Conservation (phyloP, 2,329 filamentous ascomycete species). For the Scedosporium apiospermum region DNA sequence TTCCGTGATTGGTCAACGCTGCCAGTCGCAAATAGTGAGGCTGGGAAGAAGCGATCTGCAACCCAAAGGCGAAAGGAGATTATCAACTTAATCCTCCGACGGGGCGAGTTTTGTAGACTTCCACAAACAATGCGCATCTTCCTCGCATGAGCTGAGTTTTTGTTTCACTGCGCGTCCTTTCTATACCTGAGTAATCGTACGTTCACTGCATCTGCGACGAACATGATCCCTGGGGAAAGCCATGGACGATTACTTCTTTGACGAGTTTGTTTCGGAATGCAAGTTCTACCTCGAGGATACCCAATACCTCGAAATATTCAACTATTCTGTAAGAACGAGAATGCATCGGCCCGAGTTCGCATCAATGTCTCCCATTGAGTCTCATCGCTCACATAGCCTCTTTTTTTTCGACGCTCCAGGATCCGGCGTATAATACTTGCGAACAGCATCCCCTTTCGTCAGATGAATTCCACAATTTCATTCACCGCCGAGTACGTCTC, state of each 20-base stretch:
- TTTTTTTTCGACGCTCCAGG: slow-evolving; percentile 22
- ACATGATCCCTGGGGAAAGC: not conserved
- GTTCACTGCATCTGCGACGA: not conserved
- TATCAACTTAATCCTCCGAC: too few species aligned
- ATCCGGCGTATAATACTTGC: slow-evolving; percentile 36
- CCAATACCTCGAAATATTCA: slow-evolving; percentile 48
- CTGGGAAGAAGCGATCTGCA: not conserved
- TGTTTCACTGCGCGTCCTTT: not conserved
- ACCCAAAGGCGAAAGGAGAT: not conserved
- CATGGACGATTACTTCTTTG: slow-evolving; percentile 54
- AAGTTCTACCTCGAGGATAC: slow-evolving; percentile 40
- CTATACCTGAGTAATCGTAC: not conserved
- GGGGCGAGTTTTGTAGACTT: too few species aligned
- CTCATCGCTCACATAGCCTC: slow-evolving; percentile 5
- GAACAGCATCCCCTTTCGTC: slow-evolving; percentile 42
- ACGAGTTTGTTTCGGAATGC: slow-evolving; percentile 36
- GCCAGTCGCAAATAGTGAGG: not conserved
- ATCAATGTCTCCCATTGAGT: not conserved
- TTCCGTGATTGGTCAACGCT: not conserved
- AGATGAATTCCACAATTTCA: slow-evolving; percentile 50
- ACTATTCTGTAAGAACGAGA: slow-evolving; percentile 41
- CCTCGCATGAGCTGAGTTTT: not conserved
- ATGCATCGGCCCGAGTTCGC: too few species aligned
- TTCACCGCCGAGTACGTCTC: slow-evolving; percentile 35
- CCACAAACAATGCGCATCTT: not conserved